Conservation (phyloP, 148 eudicot genomes). For the Drosera capensis region DNA sequence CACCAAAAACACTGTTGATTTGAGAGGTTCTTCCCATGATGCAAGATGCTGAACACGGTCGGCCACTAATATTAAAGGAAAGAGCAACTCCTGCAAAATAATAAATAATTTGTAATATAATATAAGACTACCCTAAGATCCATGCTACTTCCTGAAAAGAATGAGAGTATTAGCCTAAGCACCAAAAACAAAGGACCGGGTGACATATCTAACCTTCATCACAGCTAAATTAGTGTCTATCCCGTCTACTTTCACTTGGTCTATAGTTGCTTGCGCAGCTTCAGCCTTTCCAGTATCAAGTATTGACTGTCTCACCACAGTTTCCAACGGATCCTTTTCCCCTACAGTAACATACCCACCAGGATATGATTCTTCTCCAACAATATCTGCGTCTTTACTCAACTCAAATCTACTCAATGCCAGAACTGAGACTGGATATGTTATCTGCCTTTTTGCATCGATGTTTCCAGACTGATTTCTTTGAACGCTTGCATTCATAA, state of each 20-base stretch:
- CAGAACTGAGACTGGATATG: slow-evolving; percentile 34
- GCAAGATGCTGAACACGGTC: slow-evolving; percentile 34
- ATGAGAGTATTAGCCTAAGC: background rate
- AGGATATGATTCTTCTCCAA: slow-evolving; percentile 20
- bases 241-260: slow-evolving; percentile 86
- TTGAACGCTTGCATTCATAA: slow-evolving; percentile 22
- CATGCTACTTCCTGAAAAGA: background rate
- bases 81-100: slow-evolving; percentile 50
- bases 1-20: slow-evolving; percentile 41
- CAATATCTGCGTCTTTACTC: slow-evolving; percentile 14
- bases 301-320: slow-evolving; percentile 48
- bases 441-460: slow-evolving; percentile 14
- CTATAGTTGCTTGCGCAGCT: slow-evolving; percentile 75
- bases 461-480: slow-evolving; percentile 19
- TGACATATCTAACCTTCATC: slow-evolving; percentile 43
- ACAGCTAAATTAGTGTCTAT: slow-evolving; percentile 75
- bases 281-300: slow-evolving; percentile 51
- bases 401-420: slow-evolving; percentile 37
- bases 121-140: background rate
- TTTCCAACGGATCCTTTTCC: slow-evolving; percentile 48
- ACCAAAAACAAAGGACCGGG: slow-evolving; percentile 1
- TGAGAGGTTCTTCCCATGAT: slow-evolving; percentile 65
- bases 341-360: slow-evolving; percentile 50
- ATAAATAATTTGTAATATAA: background rate
- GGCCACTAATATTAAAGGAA: slow-evolving; percentile 29